These are phyloP conservation scores for Ustilago curta DNA, from an alignment of 1,284 basidiomycete genomes.

Conservation along the genomic window DNA sequence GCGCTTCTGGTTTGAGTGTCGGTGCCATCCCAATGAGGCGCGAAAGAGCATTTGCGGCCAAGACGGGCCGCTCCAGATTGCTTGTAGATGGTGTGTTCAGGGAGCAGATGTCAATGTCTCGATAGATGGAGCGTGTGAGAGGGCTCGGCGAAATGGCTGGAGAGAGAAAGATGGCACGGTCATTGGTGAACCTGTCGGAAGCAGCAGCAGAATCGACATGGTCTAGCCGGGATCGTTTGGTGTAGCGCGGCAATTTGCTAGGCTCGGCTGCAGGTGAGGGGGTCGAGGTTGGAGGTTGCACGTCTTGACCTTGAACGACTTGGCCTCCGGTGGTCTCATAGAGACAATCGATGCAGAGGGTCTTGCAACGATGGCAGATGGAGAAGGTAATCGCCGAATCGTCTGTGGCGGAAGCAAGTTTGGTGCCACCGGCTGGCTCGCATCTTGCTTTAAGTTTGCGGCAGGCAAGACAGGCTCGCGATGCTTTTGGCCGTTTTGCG, in stretches of 20 bases:
- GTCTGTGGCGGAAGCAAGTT: slow-evolving; percentile 13
- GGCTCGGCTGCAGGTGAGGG: slow-evolving; percentile 30
- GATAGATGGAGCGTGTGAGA: slow-evolving; percentile 36
- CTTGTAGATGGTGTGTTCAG: slow-evolving; percentile 15
- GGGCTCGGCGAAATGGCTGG: slow-evolving; percentile 34
- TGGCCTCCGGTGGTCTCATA: slow-evolving; percentile 37
- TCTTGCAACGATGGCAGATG: slow-evolving; percentile 54
- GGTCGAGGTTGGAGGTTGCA: slow-evolving; percentile 7
- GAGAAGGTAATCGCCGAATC: slow-evolving; percentile 12
- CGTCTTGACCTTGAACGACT: slow-evolving; percentile 34
- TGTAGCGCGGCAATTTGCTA: slow-evolving; percentile 15
- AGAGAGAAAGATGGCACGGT: slow-evolving; percentile 42
- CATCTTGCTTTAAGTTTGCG: slow-evolving; percentile 52
- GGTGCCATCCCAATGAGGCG: slow-evolving; percentile 35
- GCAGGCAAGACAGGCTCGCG: slow-evolving; percentile 47
- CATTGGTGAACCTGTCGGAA: slow-evolving; percentile 29
- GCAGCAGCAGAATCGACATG: slow-evolving; percentile 10
- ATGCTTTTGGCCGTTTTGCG: slow-evolving; percentile 49
- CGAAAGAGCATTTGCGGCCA: slow-evolving; percentile 31
- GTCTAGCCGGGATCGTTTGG: slow-evolving; percentile 29
- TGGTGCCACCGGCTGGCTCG: slow-evolving; percentile 31
- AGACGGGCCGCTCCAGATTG: slow-evolving; percentile 30
- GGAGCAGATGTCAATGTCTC: slow-evolving; percentile 37
- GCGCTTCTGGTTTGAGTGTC: slow-evolving; percentile 28
- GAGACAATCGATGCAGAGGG: slow-evolving; percentile 48